Conservation (phyloP, 2,329 filamentous ascomycete species). For the Aspergillus sp. region DNA sequence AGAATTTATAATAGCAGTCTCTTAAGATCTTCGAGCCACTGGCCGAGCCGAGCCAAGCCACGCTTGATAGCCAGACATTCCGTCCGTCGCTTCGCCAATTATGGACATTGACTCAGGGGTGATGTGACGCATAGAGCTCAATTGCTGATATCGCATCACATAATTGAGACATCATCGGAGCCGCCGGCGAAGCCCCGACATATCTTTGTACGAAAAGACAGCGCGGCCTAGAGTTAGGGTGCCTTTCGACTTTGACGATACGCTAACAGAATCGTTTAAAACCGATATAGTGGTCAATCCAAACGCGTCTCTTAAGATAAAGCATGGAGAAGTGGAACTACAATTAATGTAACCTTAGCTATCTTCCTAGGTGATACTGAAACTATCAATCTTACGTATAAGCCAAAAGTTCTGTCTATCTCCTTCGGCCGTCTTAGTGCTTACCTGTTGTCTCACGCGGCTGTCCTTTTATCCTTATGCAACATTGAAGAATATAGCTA, state of each 20-base stretch:
- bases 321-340: not conserved
- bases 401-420: not conserved
- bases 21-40: constrained; percentile 1
- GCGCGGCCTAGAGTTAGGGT: not conserved
- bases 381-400: not conserved
- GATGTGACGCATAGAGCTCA: not conserved
- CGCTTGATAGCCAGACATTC: not conserved
- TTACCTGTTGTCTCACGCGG: not conserved
- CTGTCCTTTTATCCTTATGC: not conserved
- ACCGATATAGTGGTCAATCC: too few species aligned
- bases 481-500: not conserved
- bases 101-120: not conserved
- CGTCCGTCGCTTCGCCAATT: not conserved
- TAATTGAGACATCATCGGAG: not conserved
- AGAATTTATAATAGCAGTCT: not conserved
- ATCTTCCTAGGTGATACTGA: not conserved
- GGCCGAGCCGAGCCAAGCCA: not conserved
- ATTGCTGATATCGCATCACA: not conserved
- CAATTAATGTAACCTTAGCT: not conserved
- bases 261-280: too few species aligned
- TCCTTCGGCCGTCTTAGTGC: not conserved
- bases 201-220: not conserved
- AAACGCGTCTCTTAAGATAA: too few species aligned
- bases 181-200: not conserved
- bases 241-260: not conserved